A percentile compares a stretch with the other conserved stretches of the same genome.
phyloP scores from a whole-genome alignment of 1,284 basidiomycete genomes.

The Ustilago crameri region DNA sequence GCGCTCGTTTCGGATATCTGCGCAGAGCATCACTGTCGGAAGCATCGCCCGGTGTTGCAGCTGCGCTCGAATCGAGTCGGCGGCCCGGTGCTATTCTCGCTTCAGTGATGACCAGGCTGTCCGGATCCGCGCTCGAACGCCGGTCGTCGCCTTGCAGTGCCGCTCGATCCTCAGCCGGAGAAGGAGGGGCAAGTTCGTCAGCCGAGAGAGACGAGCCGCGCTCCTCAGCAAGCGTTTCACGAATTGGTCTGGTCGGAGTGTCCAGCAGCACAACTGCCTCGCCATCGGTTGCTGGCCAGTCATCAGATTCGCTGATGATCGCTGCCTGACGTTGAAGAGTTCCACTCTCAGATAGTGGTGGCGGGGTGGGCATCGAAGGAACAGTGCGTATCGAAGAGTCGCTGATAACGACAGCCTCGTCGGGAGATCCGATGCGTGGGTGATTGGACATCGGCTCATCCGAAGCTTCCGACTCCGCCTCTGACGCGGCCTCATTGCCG shows the following conservation, averaged over 20 bases:
- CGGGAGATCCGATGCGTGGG: not conserved
- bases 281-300: not conserved
- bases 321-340: not conserved
- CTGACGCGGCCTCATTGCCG: not conserved
- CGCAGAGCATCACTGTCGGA: conserved; percentile 26
- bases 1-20: conserved; percentile 31
- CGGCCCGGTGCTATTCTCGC: conserved; percentile 5
- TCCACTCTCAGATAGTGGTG: not conserved
- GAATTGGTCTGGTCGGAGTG: not conserved
- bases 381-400: no score
- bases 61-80: conserved; percentile 11
- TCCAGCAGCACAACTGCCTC: not conserved
- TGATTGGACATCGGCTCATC: not conserved
- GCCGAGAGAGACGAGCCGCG: not conserved
- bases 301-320: conserved; percentile 13
- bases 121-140: conserved; percentile 9
- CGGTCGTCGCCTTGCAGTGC: not conserved
- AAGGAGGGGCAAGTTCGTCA: not conserved
- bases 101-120: conserved; percentile 11
- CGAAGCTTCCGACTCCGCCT: not conserved
- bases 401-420: conserved; percentile 9
- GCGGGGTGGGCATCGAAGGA: not conserved
- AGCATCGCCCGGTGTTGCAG: conserved; percentile 7
- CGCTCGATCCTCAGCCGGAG: not conserved
- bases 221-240: conserved; percentile 1